These are phyloP conservation scores for Trametes elegans DNA, from an alignment of 768 basidiomycete genomes.

Conservation along the genomic window DNA sequence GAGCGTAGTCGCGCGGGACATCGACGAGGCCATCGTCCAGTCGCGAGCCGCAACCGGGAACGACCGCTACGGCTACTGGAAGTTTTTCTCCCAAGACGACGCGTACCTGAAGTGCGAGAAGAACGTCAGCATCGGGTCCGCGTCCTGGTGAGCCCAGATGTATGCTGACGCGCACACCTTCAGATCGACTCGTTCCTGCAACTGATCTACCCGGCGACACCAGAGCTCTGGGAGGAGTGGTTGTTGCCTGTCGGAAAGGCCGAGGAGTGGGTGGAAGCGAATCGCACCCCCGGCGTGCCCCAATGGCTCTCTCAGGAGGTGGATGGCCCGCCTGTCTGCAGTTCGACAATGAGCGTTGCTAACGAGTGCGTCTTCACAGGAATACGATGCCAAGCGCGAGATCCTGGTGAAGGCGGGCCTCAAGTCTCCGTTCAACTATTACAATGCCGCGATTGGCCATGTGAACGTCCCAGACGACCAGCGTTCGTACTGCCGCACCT, in stretches of 20 bases:
- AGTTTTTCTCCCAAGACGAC: background rate
- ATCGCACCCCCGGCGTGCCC: constrained; percentile 25
- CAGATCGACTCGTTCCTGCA: constrained; percentile 42
- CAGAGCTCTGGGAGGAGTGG: constrained; percentile 34
- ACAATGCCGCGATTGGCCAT: constrained; percentile 28
- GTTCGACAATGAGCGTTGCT: background rate
- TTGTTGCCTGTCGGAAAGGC: constrained; percentile 35
- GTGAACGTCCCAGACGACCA: constrained; percentile 28
- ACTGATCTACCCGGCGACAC: constrained; percentile 32
- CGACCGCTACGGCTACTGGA: background rate
- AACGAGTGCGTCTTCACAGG: constrained; percentile 10
- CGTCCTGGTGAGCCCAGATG: too few species aligned
- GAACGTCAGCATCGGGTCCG: background rate
- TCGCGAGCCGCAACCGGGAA: background rate
- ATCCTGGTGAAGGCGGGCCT: constrained; percentile 33
- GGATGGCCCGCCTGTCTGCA: background rate
- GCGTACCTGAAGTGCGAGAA: background rate
- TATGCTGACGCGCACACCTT: background rate
- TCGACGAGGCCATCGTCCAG: background rate
- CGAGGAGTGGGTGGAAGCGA: constrained; percentile 30
- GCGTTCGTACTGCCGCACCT: constrained; percentile 20
- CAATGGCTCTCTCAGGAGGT: constrained; percentile 36
- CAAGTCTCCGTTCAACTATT: constrained; percentile 36
- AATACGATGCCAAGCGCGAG: constrained; percentile 19
- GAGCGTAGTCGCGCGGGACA: background rate